Percentiles rank a stretch among this genome's conserved stretches.
These are phyloP conservation scores for Diplodia scrobiculata DNA, from an alignment of 2,329 filamentous ascomycete species.

Conservation along the genomic window DNA sequence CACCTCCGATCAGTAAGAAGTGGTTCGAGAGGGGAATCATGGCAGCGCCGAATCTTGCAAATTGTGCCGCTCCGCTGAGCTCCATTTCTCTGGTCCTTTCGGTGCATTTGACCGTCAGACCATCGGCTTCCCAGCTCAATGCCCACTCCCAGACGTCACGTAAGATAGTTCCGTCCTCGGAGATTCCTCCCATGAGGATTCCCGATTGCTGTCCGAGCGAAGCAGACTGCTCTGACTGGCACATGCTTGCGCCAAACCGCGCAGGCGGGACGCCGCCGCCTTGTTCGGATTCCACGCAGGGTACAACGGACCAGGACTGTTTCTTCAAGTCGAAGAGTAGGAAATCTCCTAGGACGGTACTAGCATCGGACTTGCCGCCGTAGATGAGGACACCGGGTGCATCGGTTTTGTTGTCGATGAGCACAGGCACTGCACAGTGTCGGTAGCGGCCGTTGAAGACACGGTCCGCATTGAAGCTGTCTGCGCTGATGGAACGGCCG, in stretches of 20 bases:
- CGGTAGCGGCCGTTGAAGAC: slow-evolving; percentile 63
- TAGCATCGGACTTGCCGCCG: slow-evolving; percentile 45
- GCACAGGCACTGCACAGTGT: slow-evolving; percentile 63
- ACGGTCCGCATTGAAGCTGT: slow-evolving; percentile 49
- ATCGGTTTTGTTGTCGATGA: slow-evolving; percentile 44
- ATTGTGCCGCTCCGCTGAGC: slow-evolving; percentile 28
- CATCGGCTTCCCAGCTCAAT: slow-evolving; percentile 41
- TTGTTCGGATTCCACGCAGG: slow-evolving; percentile 31
- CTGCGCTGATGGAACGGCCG: slow-evolving; percentile 42
- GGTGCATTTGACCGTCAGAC: slow-evolving; percentile 9
- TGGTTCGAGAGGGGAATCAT: slow-evolving; percentile 45
- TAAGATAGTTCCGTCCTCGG: slow-evolving; percentile 63
- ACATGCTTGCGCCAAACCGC: slow-evolving; percentile 61
- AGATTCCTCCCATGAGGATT: slow-evolving; percentile 72
- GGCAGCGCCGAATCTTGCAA: slow-evolving; percentile 56
- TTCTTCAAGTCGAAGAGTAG: slow-evolving; percentile 50
- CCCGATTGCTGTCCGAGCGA: slow-evolving; percentile 51
- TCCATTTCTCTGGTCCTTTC: slow-evolving; percentile 3
- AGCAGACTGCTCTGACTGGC: slow-evolving; percentile 44
- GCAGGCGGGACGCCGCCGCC: slow-evolving; percentile 45
- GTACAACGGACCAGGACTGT: slow-evolving; percentile 51
- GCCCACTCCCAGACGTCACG: slow-evolving; percentile 68
- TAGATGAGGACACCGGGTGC: slow-evolving; percentile 47
- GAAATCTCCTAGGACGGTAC: slow-evolving; percentile 41
- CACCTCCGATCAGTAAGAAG: slow-evolving; percentile 57